phyloP scores from a whole-genome alignment of 148 eudicot genomes.

The Limonium bicolor region DNA sequence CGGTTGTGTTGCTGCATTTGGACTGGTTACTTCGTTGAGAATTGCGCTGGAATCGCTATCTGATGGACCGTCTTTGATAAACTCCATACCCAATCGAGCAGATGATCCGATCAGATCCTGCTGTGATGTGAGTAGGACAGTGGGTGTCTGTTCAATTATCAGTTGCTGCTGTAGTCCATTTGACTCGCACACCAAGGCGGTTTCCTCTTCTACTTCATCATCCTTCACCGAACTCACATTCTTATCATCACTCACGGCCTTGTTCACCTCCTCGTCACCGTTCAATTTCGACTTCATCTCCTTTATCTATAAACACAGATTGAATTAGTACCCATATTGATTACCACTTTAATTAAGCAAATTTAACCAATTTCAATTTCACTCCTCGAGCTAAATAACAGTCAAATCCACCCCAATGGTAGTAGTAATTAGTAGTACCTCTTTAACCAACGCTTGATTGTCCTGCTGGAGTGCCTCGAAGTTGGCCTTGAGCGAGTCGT shows the following conservation, averaged over 20 bases:
- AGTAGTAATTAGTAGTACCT: neutral
- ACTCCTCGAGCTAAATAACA: neutral
- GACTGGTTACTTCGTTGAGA: constrained; percentile 59
- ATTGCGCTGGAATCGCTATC: constrained; percentile 88
- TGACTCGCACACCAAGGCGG: constrained; percentile 18
- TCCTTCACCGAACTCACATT: too few relatives aligned
- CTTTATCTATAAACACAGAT: constrained; percentile 32
- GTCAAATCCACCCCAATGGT: too few relatives aligned
- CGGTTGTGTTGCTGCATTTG: constrained; percentile 23
- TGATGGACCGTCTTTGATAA: constrained; percentile 58
- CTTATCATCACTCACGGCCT: constrained; percentile 16
- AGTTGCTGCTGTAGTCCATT: constrained; percentile 5
- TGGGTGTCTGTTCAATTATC: too few relatives aligned
- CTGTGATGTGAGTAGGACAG: too few relatives aligned
- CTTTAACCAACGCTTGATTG: neutral
- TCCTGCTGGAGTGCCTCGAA: neutral
- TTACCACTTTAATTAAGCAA: neutral
- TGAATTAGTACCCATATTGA: neutral
- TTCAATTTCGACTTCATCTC: constrained; percentile 68
- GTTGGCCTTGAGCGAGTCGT: neutral
- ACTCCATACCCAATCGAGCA: too few relatives aligned
- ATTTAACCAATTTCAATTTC: too few relatives aligned
- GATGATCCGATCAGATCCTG: neutral
- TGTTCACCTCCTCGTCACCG: constrained; percentile 30
- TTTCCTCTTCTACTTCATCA: constrained; percentile 26